These are phyloP conservation scores for Melaleuca quinquenervia DNA, from an alignment of 345 rosid genomes.

Conservation along the genomic window DNA sequence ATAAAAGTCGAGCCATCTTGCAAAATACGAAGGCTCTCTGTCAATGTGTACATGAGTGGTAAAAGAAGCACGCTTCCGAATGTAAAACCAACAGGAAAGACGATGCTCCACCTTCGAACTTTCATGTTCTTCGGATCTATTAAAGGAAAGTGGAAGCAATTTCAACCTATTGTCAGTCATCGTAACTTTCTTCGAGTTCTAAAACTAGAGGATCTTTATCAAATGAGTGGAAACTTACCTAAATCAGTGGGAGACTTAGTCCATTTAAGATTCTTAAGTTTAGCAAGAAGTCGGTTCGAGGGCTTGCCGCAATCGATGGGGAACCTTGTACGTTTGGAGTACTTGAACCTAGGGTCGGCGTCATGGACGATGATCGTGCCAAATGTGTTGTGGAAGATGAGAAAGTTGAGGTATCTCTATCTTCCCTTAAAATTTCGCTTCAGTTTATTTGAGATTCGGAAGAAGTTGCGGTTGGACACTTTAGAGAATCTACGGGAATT, in stretches of 20 bases:
- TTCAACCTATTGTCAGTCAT: too few species aligned
- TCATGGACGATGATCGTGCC: neutral
- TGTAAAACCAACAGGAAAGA: too few species aligned
- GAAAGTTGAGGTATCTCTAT: constrained; percentile 6
- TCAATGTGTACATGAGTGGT: neutral
- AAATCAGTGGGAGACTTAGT: constrained; percentile 18
- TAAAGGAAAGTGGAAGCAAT: too few species aligned
- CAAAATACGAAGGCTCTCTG: neutral
- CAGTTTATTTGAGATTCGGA: accelerated
- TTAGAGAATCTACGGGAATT: constrained; percentile 3
- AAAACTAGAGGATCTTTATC: constrained; percentile 2
- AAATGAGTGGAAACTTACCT: neutral
- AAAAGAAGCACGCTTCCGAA: neutral
- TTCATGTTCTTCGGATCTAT: neutral
- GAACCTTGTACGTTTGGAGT: constrained; percentile 11
- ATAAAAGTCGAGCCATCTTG: neutral
- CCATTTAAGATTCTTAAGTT: constrained; percentile 18
- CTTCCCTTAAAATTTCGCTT: constrained; percentile 5
- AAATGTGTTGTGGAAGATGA: constrained; percentile 13
- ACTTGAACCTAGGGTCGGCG: constrained; percentile 15
- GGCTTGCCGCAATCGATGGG: constrained; percentile 14
- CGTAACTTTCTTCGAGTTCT: constrained; percentile 17
- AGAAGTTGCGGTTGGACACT: constrained; percentile 1
- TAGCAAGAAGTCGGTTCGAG: neutral
- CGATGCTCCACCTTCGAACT: constrained; percentile 12